Base-by-base conservation (phyloP, 352 stramenopile genomes). In the Globisporangium cylindrosporum region DNA sequence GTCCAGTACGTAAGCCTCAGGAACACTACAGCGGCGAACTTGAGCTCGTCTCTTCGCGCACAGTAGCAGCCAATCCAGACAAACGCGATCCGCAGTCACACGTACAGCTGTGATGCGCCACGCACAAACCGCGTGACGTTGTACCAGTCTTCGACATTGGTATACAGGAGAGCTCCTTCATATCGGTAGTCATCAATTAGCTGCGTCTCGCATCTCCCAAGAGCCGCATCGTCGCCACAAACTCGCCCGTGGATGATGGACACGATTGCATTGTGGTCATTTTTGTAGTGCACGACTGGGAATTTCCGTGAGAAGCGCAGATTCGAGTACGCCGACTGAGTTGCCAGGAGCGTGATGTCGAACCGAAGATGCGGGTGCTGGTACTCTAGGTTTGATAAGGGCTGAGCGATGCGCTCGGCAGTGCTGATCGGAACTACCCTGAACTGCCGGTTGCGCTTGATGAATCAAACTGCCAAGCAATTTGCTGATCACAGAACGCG, bases 61-160 rank as follows among this genome's bases (percentile, higher is more conserved):
- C 58, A 41, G 15, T 74, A 70, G n/a, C 57, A 70, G 6, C 27
- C 65, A 58, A 22, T 12, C 27, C 54, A 67, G 43, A 8, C 25
- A 38, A 2, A 20, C n/a, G n/a, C 8, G 5, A 70, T 25, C 2
- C 56, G 56, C 15, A 66, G 25, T 48, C 58, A 70, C 1, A 89
- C 74, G 55, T 86, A 89, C 0, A 54, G 1, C 43, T 89, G 81
- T 0, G 72, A 71, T 0, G 59, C 14, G n/a, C 66, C 73, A 22
- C 81, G 79, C 8, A 89, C 56, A 1, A 67, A 24, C 8, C 54
- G 56, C 38, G 74, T 67, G 29, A 78, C 55, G 2, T 32, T 32
- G 18, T 68, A 74, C 80, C 75, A 85, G n/a, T 83, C 66, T 8
- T 73, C 55, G 4, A 71, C 62, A 34, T 86, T 75, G 12, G 73